phyloP scores from a whole-genome alignment of 1,284 basidiomycete species.

The Ceratobasidium theobromae region DNA sequence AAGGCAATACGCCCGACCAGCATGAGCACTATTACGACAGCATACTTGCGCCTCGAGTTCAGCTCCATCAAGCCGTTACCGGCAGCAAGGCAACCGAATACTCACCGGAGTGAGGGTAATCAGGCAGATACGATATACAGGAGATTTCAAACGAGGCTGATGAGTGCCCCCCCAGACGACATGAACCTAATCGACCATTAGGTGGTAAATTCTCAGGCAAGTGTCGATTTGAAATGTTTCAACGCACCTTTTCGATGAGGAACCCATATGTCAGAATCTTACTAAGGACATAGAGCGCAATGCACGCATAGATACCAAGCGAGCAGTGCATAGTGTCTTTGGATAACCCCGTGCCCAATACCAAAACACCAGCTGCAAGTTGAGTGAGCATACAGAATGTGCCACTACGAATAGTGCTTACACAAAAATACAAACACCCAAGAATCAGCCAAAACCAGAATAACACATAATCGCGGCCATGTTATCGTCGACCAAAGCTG shows the following conservation, averaged over 20 bases:
- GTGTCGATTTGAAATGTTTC: neutral
- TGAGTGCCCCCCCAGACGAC: conserved; percentile 43
- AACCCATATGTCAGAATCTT: conserved; percentile 48
- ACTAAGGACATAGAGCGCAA: conserved; percentile 45
- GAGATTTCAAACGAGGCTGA: conserved; percentile 41
- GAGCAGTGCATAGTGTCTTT: conserved; percentile 42
- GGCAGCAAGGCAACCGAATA: neutral
- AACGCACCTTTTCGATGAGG: conserved; percentile 40
- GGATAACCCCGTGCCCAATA: conserved; percentile 47
- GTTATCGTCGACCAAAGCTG: conserved; percentile 22
- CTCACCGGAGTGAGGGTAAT: conserved; percentile 39
- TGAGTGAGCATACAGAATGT: neutral
- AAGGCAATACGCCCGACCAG: conserved; percentile 46
- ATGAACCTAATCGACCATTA: conserved; percentile 41
- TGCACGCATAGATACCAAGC: conserved; percentile 46
- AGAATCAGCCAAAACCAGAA: conserved; percentile 34
- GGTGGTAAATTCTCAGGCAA: conserved; percentile 13
- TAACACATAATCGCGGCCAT: conserved; percentile 34
- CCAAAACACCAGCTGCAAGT: conserved; percentile 42
- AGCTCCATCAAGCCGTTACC: neutral
- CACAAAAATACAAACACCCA: conserved; percentile 33
- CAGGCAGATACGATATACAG: conserved; percentile 45
- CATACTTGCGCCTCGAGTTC: conserved; percentile 38
- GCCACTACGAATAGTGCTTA: conserved; percentile 5
- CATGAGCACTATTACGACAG: conserved; percentile 43